Base-by-base conservation (phyloP, 129 eudicot species). In the Saussurea involucrata region DNA sequence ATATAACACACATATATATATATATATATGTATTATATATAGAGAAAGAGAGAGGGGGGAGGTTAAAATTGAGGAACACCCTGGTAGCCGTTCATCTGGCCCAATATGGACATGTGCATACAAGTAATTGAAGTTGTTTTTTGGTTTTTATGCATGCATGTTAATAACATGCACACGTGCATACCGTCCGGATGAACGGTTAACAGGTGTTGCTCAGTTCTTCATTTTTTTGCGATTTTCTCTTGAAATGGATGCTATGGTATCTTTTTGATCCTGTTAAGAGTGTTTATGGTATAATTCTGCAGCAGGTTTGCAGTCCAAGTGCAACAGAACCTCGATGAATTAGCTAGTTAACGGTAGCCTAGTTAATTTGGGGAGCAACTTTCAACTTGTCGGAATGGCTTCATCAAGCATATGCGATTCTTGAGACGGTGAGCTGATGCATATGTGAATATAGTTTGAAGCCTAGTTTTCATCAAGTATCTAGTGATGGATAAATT, bases 291-390 rank as follows among this genome's bases (percentile, higher is more conserved):
- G 25, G 65, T 21, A 20, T 53, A 17, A n/a, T 25, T 36, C 63
- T 70, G 44, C 40, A 40, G 36, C 83, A 80, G 79, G 79, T 61
- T 34, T 53, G 66, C 15, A 4, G 15, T 11, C 24, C 20, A 68
- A 49, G 57, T 69, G 76, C 53, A 72, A 72, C 76, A 37, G 61
- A 57, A 69, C 31, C n/a, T 25, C n/a, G 28, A 13, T 46, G 61
- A 17, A 53, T 53, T 53, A 53, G 61, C 61, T 53, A 53, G 61
- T 53, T 53, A 53, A 53, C 22, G 9, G 61, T 53, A 53, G 61
- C 61, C 61, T 53, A 53, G 24, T 53, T 53, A 53, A 65, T 53
- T 22, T 24, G 29, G 66, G 36, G 53, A 71, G 63, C 65, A 40
- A 63, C 3, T 13, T 22, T 67, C 67, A 46, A 24, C 36, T 13